Percentiles rank a stretch among this genome's conserved stretches.
Conservation (phyloP, 148 eudicot genomes). For the Rhododendron ovatum region DNA sequence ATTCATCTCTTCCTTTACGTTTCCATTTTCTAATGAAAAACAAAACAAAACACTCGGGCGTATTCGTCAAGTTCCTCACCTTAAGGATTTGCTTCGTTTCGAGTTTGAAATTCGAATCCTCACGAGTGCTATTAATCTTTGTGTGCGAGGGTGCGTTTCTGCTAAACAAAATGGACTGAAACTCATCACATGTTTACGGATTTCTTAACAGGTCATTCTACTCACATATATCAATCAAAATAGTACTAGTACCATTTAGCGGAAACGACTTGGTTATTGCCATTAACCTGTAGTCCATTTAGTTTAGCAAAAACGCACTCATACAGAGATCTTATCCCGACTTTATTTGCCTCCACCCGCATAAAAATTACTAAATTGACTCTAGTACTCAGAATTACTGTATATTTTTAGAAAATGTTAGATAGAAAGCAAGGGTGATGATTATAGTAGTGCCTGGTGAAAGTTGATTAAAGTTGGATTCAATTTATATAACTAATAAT, state of each 20-base stretch:
- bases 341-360: neutral
- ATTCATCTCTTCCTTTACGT: neutral
- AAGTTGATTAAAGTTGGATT: neutral
- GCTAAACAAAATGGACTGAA: too few relatives aligned
- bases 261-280: too few relatives aligned
- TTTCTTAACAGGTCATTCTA: too few relatives aligned
- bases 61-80: neutral
- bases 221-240: too few relatives aligned
- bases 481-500: neutral
- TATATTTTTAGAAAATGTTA: neutral
- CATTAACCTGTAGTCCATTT: too few relatives aligned
- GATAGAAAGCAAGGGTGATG: neutral
- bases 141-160: neutral
- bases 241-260: too few relatives aligned
- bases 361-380: neutral
- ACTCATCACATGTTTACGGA: neutral
- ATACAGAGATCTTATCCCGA: too few relatives aligned
- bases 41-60: neutral
- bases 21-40: neutral
- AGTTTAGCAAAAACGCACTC: neutral
- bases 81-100: neutral
- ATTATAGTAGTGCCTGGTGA: neutral
- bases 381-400: neutral
- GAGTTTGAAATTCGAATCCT: neutral
- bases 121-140: too few relatives aligned